A percentile compares a stretch with the other conserved stretches of the same genome.
These are phyloP conservation scores for Dipteronia sinensis DNA, from an alignment of 345 rosid genomes.

Conservation along the genomic window DNA sequence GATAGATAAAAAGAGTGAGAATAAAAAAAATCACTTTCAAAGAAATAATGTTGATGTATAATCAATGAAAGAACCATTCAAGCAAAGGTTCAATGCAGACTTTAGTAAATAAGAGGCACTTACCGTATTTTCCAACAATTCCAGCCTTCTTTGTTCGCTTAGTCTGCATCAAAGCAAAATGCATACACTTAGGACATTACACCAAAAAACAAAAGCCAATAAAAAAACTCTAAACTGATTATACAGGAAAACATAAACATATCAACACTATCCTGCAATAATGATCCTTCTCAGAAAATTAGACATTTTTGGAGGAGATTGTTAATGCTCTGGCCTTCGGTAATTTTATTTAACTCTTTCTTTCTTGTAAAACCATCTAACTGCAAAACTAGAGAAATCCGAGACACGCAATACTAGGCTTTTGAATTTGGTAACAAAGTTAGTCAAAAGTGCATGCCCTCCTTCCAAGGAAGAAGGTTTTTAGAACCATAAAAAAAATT, in stretches of 20 bases:
- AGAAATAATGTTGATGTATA: background rate
- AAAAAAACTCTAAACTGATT: background rate
- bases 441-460: background rate
- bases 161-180: conserved; percentile 38
- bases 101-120: conserved; percentile 4
- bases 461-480: background rate
- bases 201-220: background rate
- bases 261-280: background rate
- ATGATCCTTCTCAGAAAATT: background rate
- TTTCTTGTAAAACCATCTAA: too few relatives aligned
- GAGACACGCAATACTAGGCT: background rate
- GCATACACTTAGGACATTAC: background rate
- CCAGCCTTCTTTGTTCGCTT: conserved; percentile 78
- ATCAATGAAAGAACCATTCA: background rate
- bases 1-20: background rate
- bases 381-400: too few relatives aligned
- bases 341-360: background rate
- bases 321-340: background rate
- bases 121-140: conserved; percentile 63
- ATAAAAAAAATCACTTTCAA: background rate
- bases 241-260: background rate
- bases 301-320: background rate
- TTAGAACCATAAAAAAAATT: background rate
- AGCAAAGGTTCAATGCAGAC: background rate
- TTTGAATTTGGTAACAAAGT: too few relatives aligned